Base-by-base conservation (phyloP, 768 basidiomycete genomes). In the Melanogaster broomeanus region DNA sequence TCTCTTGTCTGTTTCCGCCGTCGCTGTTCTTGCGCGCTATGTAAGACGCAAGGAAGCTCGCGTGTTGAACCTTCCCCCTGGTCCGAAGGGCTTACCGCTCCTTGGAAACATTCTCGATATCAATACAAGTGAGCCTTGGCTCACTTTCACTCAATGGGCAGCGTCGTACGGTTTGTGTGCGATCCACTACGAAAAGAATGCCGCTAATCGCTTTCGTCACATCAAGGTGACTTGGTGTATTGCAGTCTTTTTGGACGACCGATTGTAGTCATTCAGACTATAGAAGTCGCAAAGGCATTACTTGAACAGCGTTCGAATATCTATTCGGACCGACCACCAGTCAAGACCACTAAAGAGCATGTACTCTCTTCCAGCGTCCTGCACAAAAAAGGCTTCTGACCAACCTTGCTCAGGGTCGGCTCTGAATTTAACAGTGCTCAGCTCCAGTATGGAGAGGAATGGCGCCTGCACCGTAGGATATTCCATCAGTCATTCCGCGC, bases 291-390 rank as follows among this genome's bases (percentile, higher is more conserved):
- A 4, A 67, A 58, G 40, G 69, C 64, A 38, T 57, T 76, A 1
- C 56, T 77, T 18, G 70, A 76, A 19, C 67, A 69, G 45, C 70
- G 72, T 19, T 66, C 69, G 25, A 57, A 52, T 10, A 55, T 63
- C 45, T 77, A 76, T 48, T 74, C 74, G 11, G 74, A 70, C 52
- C 57, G 75, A 18, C 74, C 74, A 2, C 59, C 62, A 9, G 59
- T 72, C 22, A 65, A 55, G 28, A 57, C 53, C 22, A 55, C 51
- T 4, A 55, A 64, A 48, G 65, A 68, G 66, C 63, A 42, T 16
- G 64, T 21, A 15, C 13, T n/a, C 22, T 22, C n/a, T 27, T 3
- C 15, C 40, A 18, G 39, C 33, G n/a, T n/a, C 19, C n/a, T 7
- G n/a, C 30, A 49, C 7, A 2, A 39, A 18, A 37, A 28, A 28